Evolutionary conservation across 192 early-diverging fungal genomes (phyloP).

Genomic region (Coemansia sp.): DNA sequence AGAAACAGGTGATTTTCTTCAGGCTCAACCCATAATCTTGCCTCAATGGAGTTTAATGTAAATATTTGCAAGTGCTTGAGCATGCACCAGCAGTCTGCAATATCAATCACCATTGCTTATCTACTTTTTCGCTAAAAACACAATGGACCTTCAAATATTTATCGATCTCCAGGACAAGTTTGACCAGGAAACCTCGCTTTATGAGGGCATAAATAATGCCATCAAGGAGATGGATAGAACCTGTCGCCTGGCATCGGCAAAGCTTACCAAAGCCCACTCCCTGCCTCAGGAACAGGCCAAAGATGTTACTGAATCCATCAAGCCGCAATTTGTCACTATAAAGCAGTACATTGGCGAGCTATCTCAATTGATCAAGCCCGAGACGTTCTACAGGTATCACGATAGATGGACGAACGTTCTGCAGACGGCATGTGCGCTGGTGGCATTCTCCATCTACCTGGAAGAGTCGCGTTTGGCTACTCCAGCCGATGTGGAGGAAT

Average conservation of each 20-base stretch:
- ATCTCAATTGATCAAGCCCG: slow-evolving; percentile 25
- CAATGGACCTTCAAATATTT: slow-evolving; percentile 49
- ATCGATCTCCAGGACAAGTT: slow-evolving; percentile 48
- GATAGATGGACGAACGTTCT: slow-evolving; percentile 41
- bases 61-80: not conserved
- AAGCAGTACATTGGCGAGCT: slow-evolving; percentile 25
- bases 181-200: slow-evolving; percentile 38
- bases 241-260: slow-evolving; percentile 41
- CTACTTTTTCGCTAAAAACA: not conserved
- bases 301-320: slow-evolving; percentile 18
- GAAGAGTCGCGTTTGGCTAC: slow-evolving; percentile 29
- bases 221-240: slow-evolving; percentile 39
- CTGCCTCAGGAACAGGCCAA: slow-evolving; percentile 25
- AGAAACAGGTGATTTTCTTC: too few species aligned
- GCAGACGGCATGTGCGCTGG: slow-evolving; percentile 37
- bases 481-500: slow-evolving; percentile 30
- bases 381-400: slow-evolving; percentile 45
- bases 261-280: slow-evolving; percentile 42
- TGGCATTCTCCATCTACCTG: slow-evolving; percentile 40
- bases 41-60: not conserved
- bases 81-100: not conserved
- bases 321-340: slow-evolving; percentile 32
- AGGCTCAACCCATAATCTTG: not conserved
- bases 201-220: slow-evolving; percentile 29
- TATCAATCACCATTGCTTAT: not conserved